Conservation (phyloP, 106 monocot species). For the Dendrobium chrysotoxum region DNA sequence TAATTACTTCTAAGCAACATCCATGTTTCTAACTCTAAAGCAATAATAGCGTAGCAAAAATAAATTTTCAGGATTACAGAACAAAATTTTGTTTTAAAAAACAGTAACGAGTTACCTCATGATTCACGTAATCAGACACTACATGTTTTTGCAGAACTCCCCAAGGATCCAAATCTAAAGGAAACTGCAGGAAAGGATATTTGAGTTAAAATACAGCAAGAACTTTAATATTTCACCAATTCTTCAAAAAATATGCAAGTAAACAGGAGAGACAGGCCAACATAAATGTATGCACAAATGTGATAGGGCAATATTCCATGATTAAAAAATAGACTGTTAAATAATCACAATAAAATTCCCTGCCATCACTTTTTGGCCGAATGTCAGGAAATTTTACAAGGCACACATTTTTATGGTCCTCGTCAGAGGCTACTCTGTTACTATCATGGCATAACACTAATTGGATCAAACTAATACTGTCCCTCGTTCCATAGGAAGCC, state of each 20-base stretch:
- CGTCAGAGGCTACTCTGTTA: neutral
- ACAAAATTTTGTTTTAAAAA: neutral
- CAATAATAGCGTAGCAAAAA: neutral
- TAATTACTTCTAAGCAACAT: no score
- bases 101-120: slow-evolving; percentile 44
- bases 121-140: slow-evolving; percentile 70
- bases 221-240: neutral
- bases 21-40: neutral
- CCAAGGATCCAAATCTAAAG: slow-evolving; percentile 80
- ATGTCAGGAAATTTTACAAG: neutral
- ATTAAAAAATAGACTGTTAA: neutral
- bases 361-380: neutral
- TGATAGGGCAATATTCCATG: neutral
- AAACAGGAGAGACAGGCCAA: slow-evolving; percentile 1
- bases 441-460: neutral
- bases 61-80: neutral
- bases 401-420: no score
- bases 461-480: neutral
- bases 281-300: neutral
- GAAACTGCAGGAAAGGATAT: slow-evolving; percentile 49
- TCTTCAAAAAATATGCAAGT: neutral
- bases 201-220: neutral
- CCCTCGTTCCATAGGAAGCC: neutral
- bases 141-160: slow-evolving; percentile 72
- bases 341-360: neutral